Evolutionary conservation across 345 rosid species (phyloP).

Genomic region (Boechera divaricarpa): DNA sequence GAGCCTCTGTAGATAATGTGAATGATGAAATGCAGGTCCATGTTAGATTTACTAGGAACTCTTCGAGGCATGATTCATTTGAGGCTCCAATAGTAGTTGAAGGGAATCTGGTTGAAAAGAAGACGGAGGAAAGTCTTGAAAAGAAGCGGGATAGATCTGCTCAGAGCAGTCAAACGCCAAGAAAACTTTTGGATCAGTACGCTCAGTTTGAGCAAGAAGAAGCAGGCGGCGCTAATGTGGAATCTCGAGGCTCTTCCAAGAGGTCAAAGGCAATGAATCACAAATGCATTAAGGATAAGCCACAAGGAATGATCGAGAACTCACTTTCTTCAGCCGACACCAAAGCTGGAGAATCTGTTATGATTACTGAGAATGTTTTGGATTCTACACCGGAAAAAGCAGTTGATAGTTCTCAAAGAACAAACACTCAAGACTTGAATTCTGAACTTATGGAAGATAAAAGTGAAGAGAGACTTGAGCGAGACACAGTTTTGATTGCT

Average conservation of each 20-base stretch:
- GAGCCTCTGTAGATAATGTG: constrained; percentile 1
- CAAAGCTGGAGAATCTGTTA: constrained; percentile 12
- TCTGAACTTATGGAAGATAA: constrained; percentile 11
- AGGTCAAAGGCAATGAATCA: constrained; percentile 10
- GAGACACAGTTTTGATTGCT: background rate
- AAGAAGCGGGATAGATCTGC: constrained; percentile 29
- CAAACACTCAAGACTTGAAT: background rate
- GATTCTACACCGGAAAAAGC: background rate
- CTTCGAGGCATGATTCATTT: background rate
- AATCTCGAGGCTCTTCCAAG: constrained; percentile 13
- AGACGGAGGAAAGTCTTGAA: constrained; percentile 5
- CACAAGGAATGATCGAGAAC: constrained; percentile 14
- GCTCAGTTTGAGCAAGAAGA: constrained; percentile 16
- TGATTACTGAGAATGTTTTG: constrained; percentile 23
- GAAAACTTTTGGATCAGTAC: background rate
- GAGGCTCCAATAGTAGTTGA: constrained; percentile 27
- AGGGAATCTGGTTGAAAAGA: constrained; percentile 26
- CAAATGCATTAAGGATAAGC: background rate
- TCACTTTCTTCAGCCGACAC: background rate
- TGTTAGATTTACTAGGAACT: background rate
- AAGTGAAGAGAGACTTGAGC: constrained; percentile 2
- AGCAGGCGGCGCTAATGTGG: background rate
- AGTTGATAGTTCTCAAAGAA: constrained; percentile 1
- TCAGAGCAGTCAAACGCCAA: background rate
- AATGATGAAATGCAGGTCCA: constrained; percentile 6